Evolutionary conservation across 2,329 filamentous ascomycete genomes (phyloP), one percentile per base, ranked within the genome.

Genomic region (Xylaria sp.): DNA sequence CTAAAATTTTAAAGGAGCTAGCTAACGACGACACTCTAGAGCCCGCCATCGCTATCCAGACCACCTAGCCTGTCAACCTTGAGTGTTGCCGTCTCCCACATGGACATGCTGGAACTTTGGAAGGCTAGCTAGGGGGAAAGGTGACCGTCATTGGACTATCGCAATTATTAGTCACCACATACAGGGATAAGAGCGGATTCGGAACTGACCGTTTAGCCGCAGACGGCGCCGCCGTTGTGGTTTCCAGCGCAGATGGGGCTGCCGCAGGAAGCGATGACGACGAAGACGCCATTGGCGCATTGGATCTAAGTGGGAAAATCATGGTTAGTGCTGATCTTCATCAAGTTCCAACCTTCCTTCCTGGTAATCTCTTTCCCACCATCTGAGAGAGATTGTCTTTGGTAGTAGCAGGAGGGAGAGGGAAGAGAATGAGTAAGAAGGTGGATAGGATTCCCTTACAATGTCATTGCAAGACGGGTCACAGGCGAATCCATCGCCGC

Each of bases 151-250:
- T 48, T 9, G n/a, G 23, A 15, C 58, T 67, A 25, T 7, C 25
- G 15, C 2, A 9, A 5, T 23, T 12, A 13, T 67, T 5, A 64
- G 55, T 15, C 13, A 18, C 52, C 8, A 7, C 12, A 20, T 63
- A 18, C 9, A 36, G 23, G 20, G 18, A 6, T 20, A 9, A 20
- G 20, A 15, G 12, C 6, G 23, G 8, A 8, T 54, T 54, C 15
- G 3, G 8, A 49, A 51, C 65, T 54, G 39, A 67, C 60, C 28
- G 23, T 41, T 69, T 69, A 69, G 33, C 58, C 67, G 23, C 70
- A 72, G 70, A 72, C 68, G 43, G 70, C 70, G 5, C 70, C 70
- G 20, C 51, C 51, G 68, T 72, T 72, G 62, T 70, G 62, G 62
- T 72, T 72, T 18, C 70, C 70, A 28, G 67, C 70, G 56, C 70